Conservation (phyloP, 768 basidiomycete species). For the Pholiota conissans region DNA sequence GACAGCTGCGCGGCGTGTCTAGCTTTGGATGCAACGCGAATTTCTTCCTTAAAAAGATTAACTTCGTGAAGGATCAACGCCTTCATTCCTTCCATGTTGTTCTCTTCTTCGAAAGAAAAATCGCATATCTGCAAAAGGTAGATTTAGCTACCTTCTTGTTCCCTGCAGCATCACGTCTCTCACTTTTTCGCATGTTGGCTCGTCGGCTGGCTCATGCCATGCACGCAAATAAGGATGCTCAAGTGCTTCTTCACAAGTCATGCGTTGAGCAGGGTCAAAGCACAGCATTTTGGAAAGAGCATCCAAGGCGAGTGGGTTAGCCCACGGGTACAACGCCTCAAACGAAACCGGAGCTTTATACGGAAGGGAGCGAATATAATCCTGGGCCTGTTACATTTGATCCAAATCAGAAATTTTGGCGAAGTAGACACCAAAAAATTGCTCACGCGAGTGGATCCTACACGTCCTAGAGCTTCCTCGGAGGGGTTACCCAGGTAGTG, state of each 20-base stretch:
- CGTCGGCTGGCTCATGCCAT: constrained; percentile 97
- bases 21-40: constrained; percentile 78
- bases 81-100: constrained; percentile 97
- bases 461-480: constrained; percentile 95
- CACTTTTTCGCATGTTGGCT: constrained; percentile 81
- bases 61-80: constrained; percentile 93
- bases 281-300: constrained; percentile 87
- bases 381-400: constrained; percentile 68
- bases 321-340: constrained; percentile 86
- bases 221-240: constrained; percentile 93
- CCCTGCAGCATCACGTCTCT: constrained; percentile 18
- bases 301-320: constrained; percentile 92
- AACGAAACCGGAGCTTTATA: constrained; percentile 95
- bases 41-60: constrained; percentile 82
- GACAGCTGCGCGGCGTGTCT: constrained; percentile 53
- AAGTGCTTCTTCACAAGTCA: constrained; percentile 94
- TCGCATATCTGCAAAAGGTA: constrained; percentile 74
- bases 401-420: too few species aligned
- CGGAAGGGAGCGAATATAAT: constrained; percentile 96
- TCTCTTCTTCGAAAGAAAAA: constrained; percentile 97
- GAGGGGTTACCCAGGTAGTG: constrained; percentile 98
- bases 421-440: too few species aligned
- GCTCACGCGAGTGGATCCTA: constrained; percentile 89
- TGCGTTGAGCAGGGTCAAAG: constrained; percentile 95
- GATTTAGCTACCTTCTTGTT: background rate